These are phyloP conservation scores for Ascomycota sp. DNA, from an alignment of 2,329 filamentous ascomycete genomes.

Conservation along the genomic window DNA sequence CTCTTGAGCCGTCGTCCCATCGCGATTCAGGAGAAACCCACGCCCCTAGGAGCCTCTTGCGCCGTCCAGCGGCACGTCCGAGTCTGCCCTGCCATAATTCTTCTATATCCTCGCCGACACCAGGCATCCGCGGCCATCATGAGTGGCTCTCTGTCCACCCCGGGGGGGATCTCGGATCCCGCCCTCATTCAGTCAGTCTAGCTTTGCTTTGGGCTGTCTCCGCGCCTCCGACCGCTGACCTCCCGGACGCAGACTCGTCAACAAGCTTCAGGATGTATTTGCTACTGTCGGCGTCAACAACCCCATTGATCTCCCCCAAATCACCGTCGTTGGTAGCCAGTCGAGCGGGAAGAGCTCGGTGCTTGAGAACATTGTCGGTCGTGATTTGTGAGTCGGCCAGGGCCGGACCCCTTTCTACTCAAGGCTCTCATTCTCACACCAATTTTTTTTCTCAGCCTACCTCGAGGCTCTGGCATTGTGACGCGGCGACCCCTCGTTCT, in stretches of 20 bases:
- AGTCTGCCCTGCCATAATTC: neutral
- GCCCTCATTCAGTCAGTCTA: constrained; percentile 37
- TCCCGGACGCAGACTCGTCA: constrained; percentile 44
- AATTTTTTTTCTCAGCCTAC: constrained; percentile 37
- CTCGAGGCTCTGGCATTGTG: constrained; percentile 91
- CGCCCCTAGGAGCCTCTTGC: neutral
- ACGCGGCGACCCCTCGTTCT: constrained; percentile 88
- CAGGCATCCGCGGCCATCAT: constrained; percentile 7
- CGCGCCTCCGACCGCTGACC: neutral
- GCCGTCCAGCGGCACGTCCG: constrained; percentile 1
- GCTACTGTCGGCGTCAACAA: constrained; percentile 96
- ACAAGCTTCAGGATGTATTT: constrained; percentile 98
- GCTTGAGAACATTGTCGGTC: constrained; percentile 91
- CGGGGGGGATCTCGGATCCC: constrained; percentile 42
- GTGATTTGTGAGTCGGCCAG: constrained; percentile 76
- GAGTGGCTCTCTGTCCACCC: constrained; percentile 16
- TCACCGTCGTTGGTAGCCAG: constrained; percentile 92
- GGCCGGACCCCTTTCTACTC: neutral
- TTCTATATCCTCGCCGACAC: neutral
- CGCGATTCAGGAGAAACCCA: neutral
- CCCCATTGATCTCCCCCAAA: constrained; percentile 95
- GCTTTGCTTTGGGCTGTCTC: neutral
- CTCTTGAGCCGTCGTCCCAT: neutral
- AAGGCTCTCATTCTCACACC: neutral
- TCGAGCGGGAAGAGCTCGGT: constrained; percentile 99